Evolutionary conservation across 805 yeast genomes (phyloP).

Genomic region (Ogataea trehalophila): DNA sequence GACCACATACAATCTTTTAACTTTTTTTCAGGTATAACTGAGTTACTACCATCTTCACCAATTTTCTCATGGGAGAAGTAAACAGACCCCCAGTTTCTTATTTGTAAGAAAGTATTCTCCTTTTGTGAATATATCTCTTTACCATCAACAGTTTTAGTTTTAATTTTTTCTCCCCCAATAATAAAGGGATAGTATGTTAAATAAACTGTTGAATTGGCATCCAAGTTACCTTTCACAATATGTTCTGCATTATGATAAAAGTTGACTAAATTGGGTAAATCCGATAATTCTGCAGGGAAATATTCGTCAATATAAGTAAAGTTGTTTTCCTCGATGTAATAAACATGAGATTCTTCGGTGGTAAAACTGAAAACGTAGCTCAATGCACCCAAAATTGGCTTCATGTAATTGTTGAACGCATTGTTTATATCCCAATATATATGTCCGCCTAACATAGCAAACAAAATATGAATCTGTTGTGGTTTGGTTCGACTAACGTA

Average conservation of each 20-base stretch:
- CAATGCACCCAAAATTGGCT: slow-evolving; percentile 5
- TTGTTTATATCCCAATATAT: slow-evolving; percentile 15
- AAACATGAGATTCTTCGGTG: slow-evolving; percentile 3
- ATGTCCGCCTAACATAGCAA: slow-evolving; percentile 11
- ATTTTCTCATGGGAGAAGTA: slow-evolving; percentile 22
- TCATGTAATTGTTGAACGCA: slow-evolving; percentile 13
- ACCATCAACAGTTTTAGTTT: slow-evolving; percentile 12
- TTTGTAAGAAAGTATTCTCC: slow-evolving; percentile 17
- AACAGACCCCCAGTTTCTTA: slow-evolving; percentile 23
- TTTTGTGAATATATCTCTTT: slow-evolving; percentile 9
- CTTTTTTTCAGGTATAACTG: background rate
- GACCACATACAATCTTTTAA: slow-evolving; percentile 24
- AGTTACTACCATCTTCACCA: background rate
- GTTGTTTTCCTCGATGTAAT: background rate
- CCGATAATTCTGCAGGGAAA: slow-evolving; percentile 21
- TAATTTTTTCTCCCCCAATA: slow-evolving; percentile 16
- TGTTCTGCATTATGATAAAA: slow-evolving; percentile 10
- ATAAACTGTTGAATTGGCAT: slow-evolving; percentile 4
- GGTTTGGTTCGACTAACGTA: background rate
- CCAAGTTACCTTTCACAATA: background rate
- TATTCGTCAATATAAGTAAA: slow-evolving; percentile 10
- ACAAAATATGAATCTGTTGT: slow-evolving; percentile 3
- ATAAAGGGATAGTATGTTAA: slow-evolving; percentile 24
- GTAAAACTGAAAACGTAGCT: slow-evolving; percentile 7
- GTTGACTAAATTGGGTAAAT: slow-evolving; percentile 18